These are phyloP conservation scores for Pseudoturritis turrita DNA, from an alignment of 345 rosid genomes.

Conservation along the genomic window DNA sequence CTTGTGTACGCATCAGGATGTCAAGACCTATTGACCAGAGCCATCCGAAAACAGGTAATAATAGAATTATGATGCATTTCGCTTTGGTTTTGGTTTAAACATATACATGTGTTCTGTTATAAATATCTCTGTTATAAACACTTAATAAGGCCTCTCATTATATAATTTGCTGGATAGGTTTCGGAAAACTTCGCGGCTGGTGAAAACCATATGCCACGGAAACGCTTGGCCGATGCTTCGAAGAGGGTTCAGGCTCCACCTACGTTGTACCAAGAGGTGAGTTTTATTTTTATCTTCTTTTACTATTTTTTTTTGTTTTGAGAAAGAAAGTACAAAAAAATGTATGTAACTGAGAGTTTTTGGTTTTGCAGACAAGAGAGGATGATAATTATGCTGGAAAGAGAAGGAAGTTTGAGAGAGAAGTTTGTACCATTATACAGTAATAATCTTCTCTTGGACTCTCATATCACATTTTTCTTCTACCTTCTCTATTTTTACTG, in stretches of 20 bases:
- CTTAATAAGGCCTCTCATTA: background rate
- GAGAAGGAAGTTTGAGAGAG: slow-evolving; percentile 26
- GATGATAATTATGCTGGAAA: slow-evolving; percentile 20
- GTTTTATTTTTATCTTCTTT: background rate
- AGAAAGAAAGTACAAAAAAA: background rate
- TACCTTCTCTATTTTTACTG: background rate
- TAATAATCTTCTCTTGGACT: slow-evolving; percentile 8
- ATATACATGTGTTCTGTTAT: background rate
- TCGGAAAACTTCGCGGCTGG: slow-evolving; percentile 28
- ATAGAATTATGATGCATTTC: background rate
- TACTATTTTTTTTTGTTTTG: background rate
- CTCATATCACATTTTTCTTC: background rate
- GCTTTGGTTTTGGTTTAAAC: too few species aligned
- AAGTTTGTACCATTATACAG: slow-evolving; percentile 26
- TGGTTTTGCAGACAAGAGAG: slow-evolving; percentile 19
- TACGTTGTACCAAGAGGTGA: slow-evolving; percentile 54
- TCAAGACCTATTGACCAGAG: slow-evolving; percentile 50
- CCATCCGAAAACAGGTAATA: slow-evolving; percentile 74
- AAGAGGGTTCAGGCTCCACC: slow-evolving; percentile 74
- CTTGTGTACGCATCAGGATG: slow-evolving; percentile 83
- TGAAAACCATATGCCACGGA: slow-evolving; percentile 56
- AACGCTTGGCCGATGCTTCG: slow-evolving; percentile 84
- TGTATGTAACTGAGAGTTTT: background rate
- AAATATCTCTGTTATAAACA: background rate
- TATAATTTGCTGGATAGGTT: slow-evolving; percentile 40